Conservation (phyloP, 306 rosid species). For the Canavalia ensiformis region DNA sequence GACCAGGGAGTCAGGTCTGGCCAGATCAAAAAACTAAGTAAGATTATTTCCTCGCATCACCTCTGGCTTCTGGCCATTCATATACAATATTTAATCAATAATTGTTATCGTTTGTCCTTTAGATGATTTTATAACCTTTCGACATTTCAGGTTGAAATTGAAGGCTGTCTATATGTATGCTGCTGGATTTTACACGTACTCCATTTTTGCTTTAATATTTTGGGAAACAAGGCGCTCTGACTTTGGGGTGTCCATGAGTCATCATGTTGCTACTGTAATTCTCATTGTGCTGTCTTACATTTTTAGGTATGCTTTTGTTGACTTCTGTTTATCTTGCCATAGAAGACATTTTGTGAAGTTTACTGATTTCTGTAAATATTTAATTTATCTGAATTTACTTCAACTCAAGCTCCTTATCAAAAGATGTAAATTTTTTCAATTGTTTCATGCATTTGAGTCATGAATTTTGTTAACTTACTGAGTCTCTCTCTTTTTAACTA, state of each 20-base stretch:
- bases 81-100: background rate
- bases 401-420: constrained; percentile 31
- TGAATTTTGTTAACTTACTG: constrained; percentile 20
- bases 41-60: constrained; percentile 44
- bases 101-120: constrained; percentile 24
- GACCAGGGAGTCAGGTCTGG: constrained; percentile 98
- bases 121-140: constrained; percentile 34
- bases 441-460: constrained; percentile 17
- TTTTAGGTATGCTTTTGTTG: constrained; percentile 73
- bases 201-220: constrained; percentile 94
- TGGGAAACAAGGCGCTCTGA: constrained; percentile 99
- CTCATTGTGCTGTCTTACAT: constrained; percentile 91
- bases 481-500: constrained; percentile 1
- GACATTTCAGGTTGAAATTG: constrained; percentile 85
- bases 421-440: background rate
- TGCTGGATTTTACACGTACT: constrained; percentile 95
- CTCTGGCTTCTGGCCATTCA: constrained; percentile 30
- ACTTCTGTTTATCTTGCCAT: constrained; percentile 46
- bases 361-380: constrained; percentile 36
- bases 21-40: constrained; percentile 97
- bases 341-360: constrained; percentile 29
- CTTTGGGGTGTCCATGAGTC: constrained; percentile 97
- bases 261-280: constrained; percentile 92
- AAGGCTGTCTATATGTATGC: constrained; percentile 86
- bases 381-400: constrained; percentile 31